Conservation (phyloP, 257 asterid species). For the Fraxinus cuspidata region DNA sequence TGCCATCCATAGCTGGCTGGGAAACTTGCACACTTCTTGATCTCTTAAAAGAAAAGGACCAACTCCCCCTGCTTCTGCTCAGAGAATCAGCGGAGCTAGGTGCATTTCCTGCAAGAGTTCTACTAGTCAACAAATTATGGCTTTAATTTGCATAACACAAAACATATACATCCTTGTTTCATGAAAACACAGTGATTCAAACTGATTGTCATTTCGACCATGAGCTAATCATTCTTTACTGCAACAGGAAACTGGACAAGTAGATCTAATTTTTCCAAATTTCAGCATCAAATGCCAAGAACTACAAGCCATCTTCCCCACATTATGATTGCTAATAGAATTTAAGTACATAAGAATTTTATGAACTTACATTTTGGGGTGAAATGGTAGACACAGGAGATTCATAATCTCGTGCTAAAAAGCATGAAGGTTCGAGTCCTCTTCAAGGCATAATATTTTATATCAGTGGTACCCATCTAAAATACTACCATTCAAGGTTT, state of each 20-base stretch:
- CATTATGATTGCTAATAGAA: background rate
- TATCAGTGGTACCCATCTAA: background rate
- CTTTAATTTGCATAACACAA: conserved; percentile 12
- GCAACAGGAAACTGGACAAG: conserved; percentile 9
- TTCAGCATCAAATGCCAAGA: conserved; percentile 1
- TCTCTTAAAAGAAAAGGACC: conserved; percentile 50
- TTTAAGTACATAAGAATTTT: background rate
- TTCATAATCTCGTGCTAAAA: too few species aligned
- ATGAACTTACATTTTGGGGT: background rate
- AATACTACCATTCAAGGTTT: background rate
- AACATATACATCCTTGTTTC: background rate
- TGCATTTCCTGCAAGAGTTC: conserved; percentile 46
- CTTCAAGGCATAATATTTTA: too few species aligned
- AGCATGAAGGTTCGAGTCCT: too few species aligned
- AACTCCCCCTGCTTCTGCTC: conserved; percentile 45
- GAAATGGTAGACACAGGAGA: too few species aligned
- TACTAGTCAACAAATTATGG: conserved; percentile 20
- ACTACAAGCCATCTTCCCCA: background rate
- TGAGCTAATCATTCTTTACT: background rate
- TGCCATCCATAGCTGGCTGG: conserved; percentile 26
- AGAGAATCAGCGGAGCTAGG: conserved; percentile 39
- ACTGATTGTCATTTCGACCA: background rate
- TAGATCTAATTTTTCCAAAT: background rate
- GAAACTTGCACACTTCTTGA: conserved; percentile 41
- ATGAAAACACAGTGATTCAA: background rate